Conservation (phyloP, 441 rosid genomes). For the Pelargonium australe region DNA sequence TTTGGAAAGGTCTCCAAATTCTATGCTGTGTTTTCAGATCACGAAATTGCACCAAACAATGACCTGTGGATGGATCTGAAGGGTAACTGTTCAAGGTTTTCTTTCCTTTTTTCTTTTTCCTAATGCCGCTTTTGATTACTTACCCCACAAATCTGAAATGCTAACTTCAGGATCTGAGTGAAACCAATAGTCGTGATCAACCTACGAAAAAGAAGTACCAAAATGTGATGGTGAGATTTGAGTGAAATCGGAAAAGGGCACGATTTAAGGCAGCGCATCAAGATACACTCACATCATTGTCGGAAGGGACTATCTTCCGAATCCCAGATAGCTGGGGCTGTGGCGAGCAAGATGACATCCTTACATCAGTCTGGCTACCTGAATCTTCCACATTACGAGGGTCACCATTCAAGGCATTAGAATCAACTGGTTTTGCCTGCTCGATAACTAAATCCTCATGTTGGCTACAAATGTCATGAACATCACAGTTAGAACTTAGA, state of each 20-base stretch:
- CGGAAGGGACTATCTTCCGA: slow-evolving; percentile 54
- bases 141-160: slow-evolving; percentile 53
- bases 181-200: slow-evolving; percentile 70
- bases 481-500: background rate
- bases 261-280: background rate
- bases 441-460: slow-evolving; percentile 28
- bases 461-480: slow-evolving; percentile 35
- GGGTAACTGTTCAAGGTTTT: background rate
- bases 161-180: slow-evolving; percentile 45
- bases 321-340: slow-evolving; percentile 28
- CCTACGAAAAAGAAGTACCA: slow-evolving; percentile 29
- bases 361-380: slow-evolving; percentile 18
- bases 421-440: slow-evolving; percentile 24
- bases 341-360: slow-evolving; percentile 13
- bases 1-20: slow-evolving; percentile 2
- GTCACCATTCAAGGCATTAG: slow-evolving; percentile 19
- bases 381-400: slow-evolving; percentile 23
- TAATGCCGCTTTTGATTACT: background rate
- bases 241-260: background rate
- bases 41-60: background rate
- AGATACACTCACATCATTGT: slow-evolving; percentile 46
- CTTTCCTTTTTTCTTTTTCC: background rate
- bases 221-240: slow-evolving; percentile 10
- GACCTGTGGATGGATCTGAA: background rate
- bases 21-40: background rate